A percentile compares a stretch with the other conserved stretches of the same genome.
Evolutionary conservation across 345 rosid genomes (phyloP).

Genomic region (Eucalyptus melliodora): DNA sequence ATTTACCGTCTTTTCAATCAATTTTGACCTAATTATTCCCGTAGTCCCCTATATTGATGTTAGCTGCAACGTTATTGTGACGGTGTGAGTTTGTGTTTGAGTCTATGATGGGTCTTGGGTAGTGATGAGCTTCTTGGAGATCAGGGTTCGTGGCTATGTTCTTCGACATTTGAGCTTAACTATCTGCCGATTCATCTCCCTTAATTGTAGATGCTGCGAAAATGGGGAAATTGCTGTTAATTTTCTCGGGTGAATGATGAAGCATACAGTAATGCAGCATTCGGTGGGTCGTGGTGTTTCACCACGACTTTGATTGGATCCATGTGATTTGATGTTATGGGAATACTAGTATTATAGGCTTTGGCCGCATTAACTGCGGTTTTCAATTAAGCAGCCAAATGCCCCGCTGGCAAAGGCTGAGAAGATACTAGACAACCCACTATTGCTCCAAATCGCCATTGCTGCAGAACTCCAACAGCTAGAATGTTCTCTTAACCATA

Average conservation of each 20-base stretch:
- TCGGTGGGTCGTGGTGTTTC: not conserved
- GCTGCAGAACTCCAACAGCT: not conserved
- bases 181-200: not conserved
- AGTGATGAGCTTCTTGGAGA: not conserved
- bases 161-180: not conserved
- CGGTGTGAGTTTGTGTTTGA: not conserved
- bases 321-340: not conserved
- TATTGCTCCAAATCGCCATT: not conserved
- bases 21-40: not conserved
- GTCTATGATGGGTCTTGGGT: not conserved
- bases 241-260: not conserved
- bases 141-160: not conserved
- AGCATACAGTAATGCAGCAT: not conserved
- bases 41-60: not conserved
- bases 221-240: not conserved
- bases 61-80: not conserved
- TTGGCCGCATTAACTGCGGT: not conserved
- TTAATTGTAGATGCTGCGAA: not conserved
- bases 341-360: not conserved
- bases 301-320: not conserved
- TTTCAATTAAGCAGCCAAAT: not conserved
- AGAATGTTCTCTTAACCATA: not conserved
- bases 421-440: not conserved
- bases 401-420: not conserved
- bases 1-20: not conserved